Evolutionary conservation across 352 stramenopile species (phyloP).

Genomic region (Phytopythium sindhum): DNA sequence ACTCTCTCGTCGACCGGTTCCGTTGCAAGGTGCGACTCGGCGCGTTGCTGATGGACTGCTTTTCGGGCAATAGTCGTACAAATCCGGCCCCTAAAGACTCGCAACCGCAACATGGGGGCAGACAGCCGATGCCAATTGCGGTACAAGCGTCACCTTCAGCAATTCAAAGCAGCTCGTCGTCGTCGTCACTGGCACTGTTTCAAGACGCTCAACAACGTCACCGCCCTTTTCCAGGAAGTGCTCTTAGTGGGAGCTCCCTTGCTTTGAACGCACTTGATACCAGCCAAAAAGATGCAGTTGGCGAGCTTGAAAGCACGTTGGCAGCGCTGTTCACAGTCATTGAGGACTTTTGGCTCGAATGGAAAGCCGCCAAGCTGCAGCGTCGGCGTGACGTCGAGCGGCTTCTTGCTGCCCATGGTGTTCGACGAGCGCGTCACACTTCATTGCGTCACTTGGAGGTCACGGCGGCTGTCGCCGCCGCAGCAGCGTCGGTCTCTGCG

Average conservation of each 20-base stretch:
- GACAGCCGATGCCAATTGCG: background rate
- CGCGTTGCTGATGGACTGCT: background rate
- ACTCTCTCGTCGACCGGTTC: slow-evolving; percentile 1
- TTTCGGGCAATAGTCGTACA: background rate
- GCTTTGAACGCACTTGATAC: background rate
- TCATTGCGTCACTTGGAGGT: slow-evolving; percentile 14
- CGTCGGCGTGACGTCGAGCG: slow-evolving; percentile 16
- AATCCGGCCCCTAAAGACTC: background rate
- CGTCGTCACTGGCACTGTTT: background rate
- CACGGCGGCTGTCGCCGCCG: background rate
- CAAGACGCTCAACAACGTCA: background rate
- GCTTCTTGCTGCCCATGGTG: slow-evolving; percentile 11
- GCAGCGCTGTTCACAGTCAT: slow-evolving; percentile 9
- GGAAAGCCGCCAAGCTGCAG: slow-evolving; percentile 29
- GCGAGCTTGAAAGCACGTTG: slow-evolving; percentile 1
- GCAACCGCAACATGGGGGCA: background rate
- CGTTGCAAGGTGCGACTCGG: slow-evolving; percentile 5
- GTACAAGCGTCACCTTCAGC: background rate
- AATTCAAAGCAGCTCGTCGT: background rate
- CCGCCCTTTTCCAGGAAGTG: too few relatives aligned
- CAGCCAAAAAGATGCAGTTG: background rate
- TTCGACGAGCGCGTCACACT: slow-evolving; percentile 6
- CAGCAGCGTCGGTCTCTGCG: background rate
- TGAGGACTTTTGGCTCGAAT: slow-evolving; percentile 46
- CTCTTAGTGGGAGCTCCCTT: background rate